Evolutionary conservation across 75 land plant genomes (phyloP).

Genomic region (Cryptomeria japonica): DNA sequence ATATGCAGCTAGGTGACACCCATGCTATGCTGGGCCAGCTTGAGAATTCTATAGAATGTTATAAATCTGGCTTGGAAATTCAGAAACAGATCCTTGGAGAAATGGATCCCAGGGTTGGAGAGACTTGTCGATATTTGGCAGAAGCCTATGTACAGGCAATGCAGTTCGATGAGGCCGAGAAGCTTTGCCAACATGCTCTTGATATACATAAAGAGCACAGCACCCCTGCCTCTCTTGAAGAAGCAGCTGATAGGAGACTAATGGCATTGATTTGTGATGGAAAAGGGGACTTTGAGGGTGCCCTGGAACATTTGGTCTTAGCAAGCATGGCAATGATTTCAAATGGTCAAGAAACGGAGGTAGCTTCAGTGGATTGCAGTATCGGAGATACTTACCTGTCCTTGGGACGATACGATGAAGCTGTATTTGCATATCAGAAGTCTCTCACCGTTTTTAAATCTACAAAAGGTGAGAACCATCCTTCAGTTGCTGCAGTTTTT

Average conservation of each 20-base stretch:
- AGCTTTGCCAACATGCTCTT: constrained; percentile 63
- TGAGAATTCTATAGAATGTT: constrained; percentile 53
- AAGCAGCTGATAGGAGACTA: constrained; percentile 81
- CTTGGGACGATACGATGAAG: constrained; percentile 61
- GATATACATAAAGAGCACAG: constrained; percentile 64
- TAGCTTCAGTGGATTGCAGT: constrained; percentile 62
- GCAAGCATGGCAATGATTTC: constrained; percentile 75
- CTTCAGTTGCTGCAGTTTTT: constrained; percentile 69
- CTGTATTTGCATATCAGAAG: constrained; percentile 74
- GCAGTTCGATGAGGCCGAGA: constrained; percentile 82
- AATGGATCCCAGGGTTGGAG: constrained; percentile 62
- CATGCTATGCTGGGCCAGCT: constrained; percentile 64
- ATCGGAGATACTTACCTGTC: constrained; percentile 66
- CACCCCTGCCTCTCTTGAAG: constrained; percentile 70
- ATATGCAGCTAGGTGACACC: constrained; percentile 87
- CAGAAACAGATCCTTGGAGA: constrained; percentile 75
- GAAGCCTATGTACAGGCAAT: constrained; percentile 87
- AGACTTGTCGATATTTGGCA: constrained; percentile 78
- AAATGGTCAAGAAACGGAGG: constrained; percentile 60
- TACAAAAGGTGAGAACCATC: constrained; percentile 77
- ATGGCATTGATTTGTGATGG: constrained; percentile 84
- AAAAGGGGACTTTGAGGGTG: constrained; percentile 70
- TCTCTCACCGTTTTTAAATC: constrained; percentile 73
- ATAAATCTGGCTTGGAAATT: constrained; percentile 63
- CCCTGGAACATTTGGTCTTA: constrained; percentile 78